Evolutionary conservation across 2,329 filamentous ascomycete species (phyloP), one percentile per base, ranked within the genome.

Genomic region (Calonectria hongkongensis): DNA sequence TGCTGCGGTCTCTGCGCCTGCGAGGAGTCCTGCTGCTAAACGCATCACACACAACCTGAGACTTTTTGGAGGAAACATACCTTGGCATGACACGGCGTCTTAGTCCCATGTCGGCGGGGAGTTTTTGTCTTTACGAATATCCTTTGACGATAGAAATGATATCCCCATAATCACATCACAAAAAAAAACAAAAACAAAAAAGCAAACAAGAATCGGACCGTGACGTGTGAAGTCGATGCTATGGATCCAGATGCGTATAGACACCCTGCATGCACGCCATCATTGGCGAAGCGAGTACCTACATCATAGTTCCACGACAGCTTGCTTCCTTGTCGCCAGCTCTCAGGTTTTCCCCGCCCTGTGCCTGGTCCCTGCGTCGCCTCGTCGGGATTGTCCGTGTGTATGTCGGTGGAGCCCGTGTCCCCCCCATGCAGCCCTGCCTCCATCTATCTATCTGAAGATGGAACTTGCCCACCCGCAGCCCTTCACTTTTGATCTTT

Each of bases 1-100:
- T 87, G 86, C 82, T 87, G 86, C 72, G 85, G 86, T 70, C 84
- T 87, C 72, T 87, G 86, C 79, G 85, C 79, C 64, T 87, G 86
- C 76, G 79, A 87, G 1, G 86, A 87, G 75, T 79, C 77, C 27
- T 87, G 86, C 81, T 87, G 86, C 79, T 87, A 84, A 79, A 66
- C 43, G 43, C 21, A 41, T 51, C 41, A 13, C 54, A 9, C 41
- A 13, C 54, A 9, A 10, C 13, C n/a, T 60, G 54, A 28, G 16
- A 15, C 66, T 60, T 41, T 41, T 51, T 58, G 64, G 43, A 51
- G 39, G 41, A 33, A 47, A 21, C 21, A 21, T 21, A 21, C 51
- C 28, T 25, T 58, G 39, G 12, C 45, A 56, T 56, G 69, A 30
- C n/a, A 41, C 16, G 33, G 33, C 33, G 7, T 41, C 4, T 36